A percentile compares a stretch with the other conserved stretches of the same genome.
phyloP scores from a whole-genome alignment of 495 filamentous ascomycete species.

The Tetracladium setigerum region DNA sequence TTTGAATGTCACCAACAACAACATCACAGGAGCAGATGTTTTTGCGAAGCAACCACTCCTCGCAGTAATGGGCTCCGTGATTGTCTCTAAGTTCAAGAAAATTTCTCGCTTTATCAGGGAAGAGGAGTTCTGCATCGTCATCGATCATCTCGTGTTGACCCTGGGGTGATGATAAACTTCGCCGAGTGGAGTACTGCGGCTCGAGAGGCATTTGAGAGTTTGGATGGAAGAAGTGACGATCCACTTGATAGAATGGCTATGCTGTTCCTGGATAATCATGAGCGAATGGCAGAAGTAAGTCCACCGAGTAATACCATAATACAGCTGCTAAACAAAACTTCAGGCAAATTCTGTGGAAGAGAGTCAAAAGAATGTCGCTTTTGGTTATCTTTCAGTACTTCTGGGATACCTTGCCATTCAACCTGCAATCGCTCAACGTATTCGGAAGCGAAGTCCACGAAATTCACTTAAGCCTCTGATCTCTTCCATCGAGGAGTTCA shows the following conservation, averaged over 20 bases:
- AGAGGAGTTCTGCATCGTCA: slow-evolving; percentile 35
- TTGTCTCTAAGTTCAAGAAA: slow-evolving; percentile 26
- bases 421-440: slow-evolving; percentile 36
- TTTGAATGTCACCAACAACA: slow-evolving; percentile 85
- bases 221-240: slow-evolving; percentile 18
- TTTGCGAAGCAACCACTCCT: slow-evolving; percentile 46
- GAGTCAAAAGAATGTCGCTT: slow-evolving; percentile 77
- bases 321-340: background rate
- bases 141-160: slow-evolving; percentile 70
- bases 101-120: slow-evolving; percentile 33
- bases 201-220: slow-evolving; percentile 27
- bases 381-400: slow-evolving; percentile 84
- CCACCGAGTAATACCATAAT: slow-evolving; percentile 26
- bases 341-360: slow-evolving; percentile 81
- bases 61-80: slow-evolving; percentile 23
- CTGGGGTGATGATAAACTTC: slow-evolving; percentile 87
- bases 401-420: slow-evolving; percentile 72
- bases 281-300: slow-evolving; percentile 41
- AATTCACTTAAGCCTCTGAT: slow-evolving; percentile 55
- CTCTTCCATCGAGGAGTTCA: slow-evolving; percentile 81
- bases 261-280: slow-evolving; percentile 44
- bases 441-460: slow-evolving; percentile 46
- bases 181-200: slow-evolving; percentile 63
- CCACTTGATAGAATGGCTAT: slow-evolving; percentile 38
- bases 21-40: slow-evolving; percentile 52